Conservation (phyloP, 805 yeast genomes). For the Cyberlindnera suaveolens region DNA sequence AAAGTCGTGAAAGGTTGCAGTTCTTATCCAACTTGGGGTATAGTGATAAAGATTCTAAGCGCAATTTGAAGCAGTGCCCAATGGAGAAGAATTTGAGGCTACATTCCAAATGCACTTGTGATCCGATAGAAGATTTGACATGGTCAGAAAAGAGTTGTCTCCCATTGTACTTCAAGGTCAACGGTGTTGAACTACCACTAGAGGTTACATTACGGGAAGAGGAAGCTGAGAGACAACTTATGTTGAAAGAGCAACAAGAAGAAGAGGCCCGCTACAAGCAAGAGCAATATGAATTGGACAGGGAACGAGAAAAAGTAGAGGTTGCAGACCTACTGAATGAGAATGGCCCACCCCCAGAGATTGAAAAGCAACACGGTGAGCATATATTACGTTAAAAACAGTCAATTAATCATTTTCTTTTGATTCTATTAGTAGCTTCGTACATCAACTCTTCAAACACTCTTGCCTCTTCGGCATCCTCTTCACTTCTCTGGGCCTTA, state of each 20-base stretch:
- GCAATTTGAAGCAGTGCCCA: constrained; percentile 56
- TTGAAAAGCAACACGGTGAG: constrained; percentile 11
- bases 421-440: constrained; percentile 31
- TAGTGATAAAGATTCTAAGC: constrained; percentile 55
- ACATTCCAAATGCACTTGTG: constrained; percentile 65
- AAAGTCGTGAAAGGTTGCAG: constrained; percentile 59
- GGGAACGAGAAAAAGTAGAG: constrained; percentile 7
- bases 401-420: not conserved
- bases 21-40: constrained; percentile 79
- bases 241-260: not conserved
- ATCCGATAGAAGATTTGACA: constrained; percentile 64
- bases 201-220: constrained; percentile 5
- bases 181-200: constrained; percentile 10
- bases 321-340: constrained; percentile 49
- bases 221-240: not conserved
- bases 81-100: constrained; percentile 51
- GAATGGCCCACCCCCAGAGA: constrained; percentile 35
- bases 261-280: constrained; percentile 10
- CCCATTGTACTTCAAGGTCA: constrained; percentile 43
- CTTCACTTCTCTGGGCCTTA: constrained; percentile 72
- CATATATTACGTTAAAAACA: not conserved
- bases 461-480: constrained; percentile 77
- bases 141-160: constrained; percentile 59
- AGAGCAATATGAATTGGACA: constrained; percentile 8
- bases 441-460: constrained; percentile 90